Evolutionary conservation across 495 filamentous ascomycete genomes (phyloP).

Genomic region (Penicillium flavigenum): DNA sequence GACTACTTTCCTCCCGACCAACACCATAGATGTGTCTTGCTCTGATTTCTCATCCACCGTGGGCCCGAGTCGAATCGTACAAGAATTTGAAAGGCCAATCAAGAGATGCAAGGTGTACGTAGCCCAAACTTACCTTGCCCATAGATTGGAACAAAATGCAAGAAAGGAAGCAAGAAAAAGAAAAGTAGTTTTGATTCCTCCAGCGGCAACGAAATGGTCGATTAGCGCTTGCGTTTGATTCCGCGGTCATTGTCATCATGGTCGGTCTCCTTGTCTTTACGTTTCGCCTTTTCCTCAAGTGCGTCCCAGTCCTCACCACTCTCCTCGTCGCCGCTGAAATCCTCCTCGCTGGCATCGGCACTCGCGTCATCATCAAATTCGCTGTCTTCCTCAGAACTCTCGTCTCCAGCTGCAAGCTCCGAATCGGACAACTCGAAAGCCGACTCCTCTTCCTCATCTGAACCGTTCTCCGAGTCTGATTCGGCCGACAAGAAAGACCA

Average conservation of each 20-base stretch:
- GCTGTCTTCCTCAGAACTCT: slow-evolving; percentile 81
- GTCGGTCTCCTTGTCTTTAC: slow-evolving; percentile 74
- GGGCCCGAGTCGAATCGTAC: not conserved
- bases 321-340: slow-evolving; percentile 73
- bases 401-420: slow-evolving; percentile 75
- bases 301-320: slow-evolving; percentile 93
- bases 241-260: slow-evolving; percentile 68
- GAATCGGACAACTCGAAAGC: slow-evolving; percentile 87
- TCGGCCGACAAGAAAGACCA: slow-evolving; percentile 92
- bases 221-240: slow-evolving; percentile 57
- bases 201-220: not conserved
- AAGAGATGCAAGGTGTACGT: not conserved
- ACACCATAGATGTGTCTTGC: not conserved
- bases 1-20: not conserved
- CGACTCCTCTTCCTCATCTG: slow-evolving; percentile 81
- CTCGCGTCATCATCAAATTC: slow-evolving; percentile 92
- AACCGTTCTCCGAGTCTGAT: slow-evolving; percentile 78
- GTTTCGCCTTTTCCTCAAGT: slow-evolving; percentile 84
- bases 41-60: not conserved
- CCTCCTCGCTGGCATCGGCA: slow-evolving; percentile 69
- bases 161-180: not conserved
- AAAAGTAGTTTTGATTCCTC: not conserved
- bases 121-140: not conserved
- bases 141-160: not conserved
- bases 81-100: not conserved